Percentiles rank a stretch among this genome's conserved stretches.
These are phyloP conservation scores for Macrocystidia cucumis DNA, from an alignment of 1,284 basidiomycete species.

Conservation along the genomic window DNA sequence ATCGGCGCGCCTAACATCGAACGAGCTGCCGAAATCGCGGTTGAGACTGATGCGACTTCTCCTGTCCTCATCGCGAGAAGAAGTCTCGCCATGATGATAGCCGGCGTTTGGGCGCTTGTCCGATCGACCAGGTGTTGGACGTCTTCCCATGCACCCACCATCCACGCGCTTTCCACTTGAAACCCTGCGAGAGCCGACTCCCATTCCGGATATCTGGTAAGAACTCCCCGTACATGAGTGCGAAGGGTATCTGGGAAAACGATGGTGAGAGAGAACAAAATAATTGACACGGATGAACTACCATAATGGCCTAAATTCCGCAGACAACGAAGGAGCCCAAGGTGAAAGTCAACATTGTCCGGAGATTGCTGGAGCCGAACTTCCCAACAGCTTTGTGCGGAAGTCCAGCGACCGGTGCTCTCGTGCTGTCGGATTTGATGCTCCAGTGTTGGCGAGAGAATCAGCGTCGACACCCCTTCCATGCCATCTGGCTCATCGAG, in stretches of 20 bases:
- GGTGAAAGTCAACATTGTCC: conserved; percentile 82
- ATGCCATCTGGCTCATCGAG: conserved; percentile 99
- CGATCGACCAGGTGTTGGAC: conserved; percentile 57
- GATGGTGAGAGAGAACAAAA: background rate
- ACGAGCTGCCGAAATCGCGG: conserved; percentile 64
- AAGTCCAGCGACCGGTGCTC: conserved; percentile 95
- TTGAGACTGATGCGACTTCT: conserved; percentile 34
- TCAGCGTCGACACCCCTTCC: conserved; percentile 92
- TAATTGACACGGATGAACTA: conserved; percentile 38
- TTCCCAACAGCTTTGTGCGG: conserved; percentile 99
- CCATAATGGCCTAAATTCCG: conserved; percentile 97
- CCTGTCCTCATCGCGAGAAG: conserved; percentile 73
- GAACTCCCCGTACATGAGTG: conserved; percentile 91
- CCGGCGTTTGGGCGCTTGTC: conserved; percentile 43
- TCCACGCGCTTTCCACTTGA: conserved; percentile 93
- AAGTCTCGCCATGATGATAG: conserved; percentile 76
- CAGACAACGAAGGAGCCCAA: conserved; percentile 88
- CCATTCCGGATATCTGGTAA: conserved; percentile 87
- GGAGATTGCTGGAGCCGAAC: conserved; percentile 90
- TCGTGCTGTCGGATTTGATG: conserved; percentile 99
- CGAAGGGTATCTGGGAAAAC: conserved; percentile 75
- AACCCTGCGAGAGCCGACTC: conserved; percentile 73
- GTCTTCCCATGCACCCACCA: conserved; percentile 89
- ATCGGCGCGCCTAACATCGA: conserved; percentile 76
- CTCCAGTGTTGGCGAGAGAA: conserved; percentile 87